Base-by-base conservation (phyloP, 306 rosid species). In the Pyrus betulifolia region DNA sequence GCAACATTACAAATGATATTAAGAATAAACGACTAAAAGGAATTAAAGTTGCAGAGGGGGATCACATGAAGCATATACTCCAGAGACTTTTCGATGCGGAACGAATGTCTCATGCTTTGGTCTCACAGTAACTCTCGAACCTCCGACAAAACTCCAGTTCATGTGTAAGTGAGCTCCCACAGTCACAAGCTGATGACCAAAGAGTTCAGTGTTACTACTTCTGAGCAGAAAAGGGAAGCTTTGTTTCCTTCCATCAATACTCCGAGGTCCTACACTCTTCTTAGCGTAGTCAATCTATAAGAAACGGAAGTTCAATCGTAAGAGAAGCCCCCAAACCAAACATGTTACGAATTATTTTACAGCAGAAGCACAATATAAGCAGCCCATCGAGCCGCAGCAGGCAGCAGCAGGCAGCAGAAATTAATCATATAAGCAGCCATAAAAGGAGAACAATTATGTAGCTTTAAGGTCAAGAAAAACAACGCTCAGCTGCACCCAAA, bases 101-200 rank as follows among this genome's bases (percentile, higher is more conserved):
- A 78, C 73, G 72, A 77, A 58, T 82, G 67, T 79, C 68, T 82
- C 83, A 82, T 78, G 76, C 74, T 89, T 87, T 42, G 97, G 93
- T 78, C 82, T 85, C 40, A 71, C 11, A 64, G 64, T 22, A 81
- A 92, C 60, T 76, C 70, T 90, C 78, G 93, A 89, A 74, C 98
- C 98, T 82, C 91, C 87, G 45, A 78, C 65, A 88, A 92, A 95
- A 87, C 93, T 89, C 98, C 97, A 90, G 79, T 87, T 84, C 66
- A 82, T 74, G 0, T 30, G 70, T 61, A 60, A 68, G 78, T 75
- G 67, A 78, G 74, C 75, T 69, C 85, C 75, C 51, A 64, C 62
- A 49, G 76, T 65, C 58, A 71, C 58, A 77, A 65, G 71, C 74
- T 7, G 76, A 64, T n/a, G 77, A 73, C 82, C 75, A 79, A 79